A percentile compares a stretch with the other conserved stretches of the same genome.
These are phyloP conservation scores for Yamadazyma aaseri DNA, from an alignment of 1,139 yeast species.

Conservation along the genomic window DNA sequence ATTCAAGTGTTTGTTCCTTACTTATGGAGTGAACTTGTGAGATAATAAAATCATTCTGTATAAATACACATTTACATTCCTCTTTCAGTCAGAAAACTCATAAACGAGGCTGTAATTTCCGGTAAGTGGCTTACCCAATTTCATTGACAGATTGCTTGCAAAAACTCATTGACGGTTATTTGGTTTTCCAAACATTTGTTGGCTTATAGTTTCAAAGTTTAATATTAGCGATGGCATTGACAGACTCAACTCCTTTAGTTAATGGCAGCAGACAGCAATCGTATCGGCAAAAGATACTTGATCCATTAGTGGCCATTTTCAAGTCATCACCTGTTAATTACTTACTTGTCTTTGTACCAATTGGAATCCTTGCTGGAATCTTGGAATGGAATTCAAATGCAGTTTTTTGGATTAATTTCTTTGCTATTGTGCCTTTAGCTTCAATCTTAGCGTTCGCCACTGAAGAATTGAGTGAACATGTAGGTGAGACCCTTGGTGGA, in stretches of 20 bases:
- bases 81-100: no score
- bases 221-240: conserved; percentile 2
- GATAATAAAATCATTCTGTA: conserved; percentile 1
- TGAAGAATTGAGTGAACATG: conserved; percentile 83
- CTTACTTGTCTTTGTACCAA: conserved; percentile 77
- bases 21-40: conserved; percentile 49
- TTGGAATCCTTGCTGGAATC: conserved; percentile 75
- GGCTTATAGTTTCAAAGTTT: no score
- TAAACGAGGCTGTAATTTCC: conserved; percentile 1
- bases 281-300: conserved; percentile 1
- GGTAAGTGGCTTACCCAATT: no score
- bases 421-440: conserved; percentile 92
- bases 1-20: conserved; percentile 76
- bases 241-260: conserved; percentile 7
- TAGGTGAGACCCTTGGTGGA: conserved; percentile 90
- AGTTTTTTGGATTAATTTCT: conserved; percentile 72
- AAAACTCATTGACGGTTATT: no score
- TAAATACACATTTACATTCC: no score
- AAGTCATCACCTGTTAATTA: conserved; percentile 75
- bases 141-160: no score
- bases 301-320: conserved; percentile 31
- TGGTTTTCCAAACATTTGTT: no score
- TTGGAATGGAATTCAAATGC: conserved; percentile 57
- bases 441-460: conserved; percentile 88
- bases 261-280: conserved; percentile 1